These are phyloP conservation scores for Delphinella strobiligena DNA, from an alignment of 2,329 filamentous ascomycete genomes.

Conservation along the genomic window DNA sequence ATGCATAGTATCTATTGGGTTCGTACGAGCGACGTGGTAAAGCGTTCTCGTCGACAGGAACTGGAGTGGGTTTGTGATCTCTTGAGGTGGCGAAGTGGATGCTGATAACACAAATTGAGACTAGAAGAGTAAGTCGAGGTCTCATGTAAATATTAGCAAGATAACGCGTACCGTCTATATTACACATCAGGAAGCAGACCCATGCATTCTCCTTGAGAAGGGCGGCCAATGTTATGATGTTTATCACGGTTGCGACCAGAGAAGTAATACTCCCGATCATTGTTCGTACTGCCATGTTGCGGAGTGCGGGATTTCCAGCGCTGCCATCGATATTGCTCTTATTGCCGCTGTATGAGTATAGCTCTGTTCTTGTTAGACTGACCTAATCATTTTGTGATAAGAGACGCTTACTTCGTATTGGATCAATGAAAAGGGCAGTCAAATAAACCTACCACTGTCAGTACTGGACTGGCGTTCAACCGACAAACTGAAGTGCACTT, in stretches of 20 bases:
- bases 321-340: not conserved
- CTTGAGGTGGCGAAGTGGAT: not conserved
- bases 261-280: constrained; percentile 1
- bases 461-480: not conserved
- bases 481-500: not conserved
- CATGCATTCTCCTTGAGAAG: constrained; percentile 2
- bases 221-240: constrained; percentile 2
- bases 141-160: not conserved
- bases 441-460: not conserved
- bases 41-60: not conserved
- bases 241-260: not conserved
- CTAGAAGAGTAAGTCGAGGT: not conserved
- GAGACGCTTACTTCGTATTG: constrained; percentile 1
- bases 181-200: constrained; percentile 5
- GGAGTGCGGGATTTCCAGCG: not conserved
- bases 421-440: constrained; percentile 4
- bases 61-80: not conserved
- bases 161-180: constrained; percentile 1
- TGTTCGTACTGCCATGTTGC: constrained; percentile 4
- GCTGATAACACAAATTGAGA: not conserved
- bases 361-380: too few species aligned
- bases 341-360: constrained; percentile 1
- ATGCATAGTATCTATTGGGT: not conserved
- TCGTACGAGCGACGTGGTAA: not conserved
- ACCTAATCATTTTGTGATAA: too few species aligned